phyloP scores from a whole-genome alignment of 768 basidiomycete genomes.

The Trametes punicea region DNA sequence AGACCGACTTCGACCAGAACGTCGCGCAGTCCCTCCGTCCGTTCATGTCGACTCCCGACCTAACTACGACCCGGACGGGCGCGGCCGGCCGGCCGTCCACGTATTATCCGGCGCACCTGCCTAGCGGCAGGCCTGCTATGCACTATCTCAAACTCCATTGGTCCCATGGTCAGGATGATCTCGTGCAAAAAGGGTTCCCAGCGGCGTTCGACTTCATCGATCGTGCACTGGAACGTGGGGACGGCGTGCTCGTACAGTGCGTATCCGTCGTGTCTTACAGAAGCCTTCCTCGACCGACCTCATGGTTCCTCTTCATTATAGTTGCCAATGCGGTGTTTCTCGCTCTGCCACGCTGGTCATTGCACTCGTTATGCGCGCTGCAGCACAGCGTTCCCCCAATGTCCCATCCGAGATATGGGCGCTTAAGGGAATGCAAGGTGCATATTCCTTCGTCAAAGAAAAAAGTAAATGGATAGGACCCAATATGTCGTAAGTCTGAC shows the following conservation, averaged over 20 bases:
- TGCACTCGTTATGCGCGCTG: constrained; percentile 92
- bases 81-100: constrained; percentile 37
- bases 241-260: constrained; percentile 83
- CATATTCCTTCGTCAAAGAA: constrained; percentile 86
- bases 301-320: constrained; percentile 29
- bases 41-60: constrained; percentile 67
- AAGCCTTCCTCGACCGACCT: neutral
- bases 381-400: constrained; percentile 58
- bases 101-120: constrained; percentile 64
- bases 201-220: constrained; percentile 82
- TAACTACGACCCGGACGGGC: constrained; percentile 37
- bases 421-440: constrained; percentile 84
- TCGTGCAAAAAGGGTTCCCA: constrained; percentile 75
- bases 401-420: constrained; percentile 76
- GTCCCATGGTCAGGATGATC: constrained; percentile 93
- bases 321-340: constrained; percentile 93
- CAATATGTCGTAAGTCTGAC: constrained; percentile 82
- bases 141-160: constrained; percentile 88
- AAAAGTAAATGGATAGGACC: constrained; percentile 87
- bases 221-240: constrained; percentile 67
- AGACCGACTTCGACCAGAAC: constrained; percentile 59
- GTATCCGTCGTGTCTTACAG: constrained; percentile 32
- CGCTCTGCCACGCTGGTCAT: constrained; percentile 88
- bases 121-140: constrained; percentile 71
- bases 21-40: constrained; percentile 50